Conservation (phyloP, 352 stramenopile species). For the Pythium rhizo-oryzae region DNA sequence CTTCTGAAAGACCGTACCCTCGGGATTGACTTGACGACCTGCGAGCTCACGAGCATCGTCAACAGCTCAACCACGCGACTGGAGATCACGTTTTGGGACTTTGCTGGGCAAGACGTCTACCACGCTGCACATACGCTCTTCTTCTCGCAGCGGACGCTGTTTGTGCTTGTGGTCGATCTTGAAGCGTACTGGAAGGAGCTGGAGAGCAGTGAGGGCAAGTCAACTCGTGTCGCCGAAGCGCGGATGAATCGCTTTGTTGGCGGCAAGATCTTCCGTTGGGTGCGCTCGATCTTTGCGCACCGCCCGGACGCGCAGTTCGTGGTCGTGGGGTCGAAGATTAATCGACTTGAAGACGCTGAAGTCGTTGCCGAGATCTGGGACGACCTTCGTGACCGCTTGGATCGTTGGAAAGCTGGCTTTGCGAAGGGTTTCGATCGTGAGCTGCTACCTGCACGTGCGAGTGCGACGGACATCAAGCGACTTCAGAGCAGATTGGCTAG, state of each 20-base stretch:
- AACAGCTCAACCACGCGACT: neutral
- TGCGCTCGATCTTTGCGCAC: constrained; percentile 17
- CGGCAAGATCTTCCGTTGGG: constrained; percentile 15
- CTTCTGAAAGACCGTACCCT: no score
- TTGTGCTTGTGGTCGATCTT: constrained; percentile 11
- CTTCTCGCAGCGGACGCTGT: constrained; percentile 21
- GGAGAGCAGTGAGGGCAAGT: neutral
- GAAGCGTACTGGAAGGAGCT: constrained; percentile 9
- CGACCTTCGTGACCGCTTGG: constrained; percentile 5
- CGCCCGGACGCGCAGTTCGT: constrained; percentile 23
- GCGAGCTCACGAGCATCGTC: neutral
- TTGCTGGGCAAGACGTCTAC: constrained; percentile 23
- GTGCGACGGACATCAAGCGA: neutral
- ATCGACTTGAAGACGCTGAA: neutral
- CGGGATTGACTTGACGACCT: no score
- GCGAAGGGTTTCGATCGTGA: constrained; percentile 1
- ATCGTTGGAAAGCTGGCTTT: constrained; percentile 4
- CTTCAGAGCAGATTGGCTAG: neutral
- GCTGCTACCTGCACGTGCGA: neutral
- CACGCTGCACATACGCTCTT: constrained; percentile 16
- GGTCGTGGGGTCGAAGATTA: constrained; percentile 18
- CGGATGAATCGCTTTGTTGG: constrained; percentile 13
- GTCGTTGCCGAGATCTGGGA: constrained; percentile 2
- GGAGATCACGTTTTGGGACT: constrained; percentile 26
- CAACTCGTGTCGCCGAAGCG: neutral